Evolutionary conservation across 805 yeast genomes (phyloP).

Genomic region (Lachancea sp.): DNA sequence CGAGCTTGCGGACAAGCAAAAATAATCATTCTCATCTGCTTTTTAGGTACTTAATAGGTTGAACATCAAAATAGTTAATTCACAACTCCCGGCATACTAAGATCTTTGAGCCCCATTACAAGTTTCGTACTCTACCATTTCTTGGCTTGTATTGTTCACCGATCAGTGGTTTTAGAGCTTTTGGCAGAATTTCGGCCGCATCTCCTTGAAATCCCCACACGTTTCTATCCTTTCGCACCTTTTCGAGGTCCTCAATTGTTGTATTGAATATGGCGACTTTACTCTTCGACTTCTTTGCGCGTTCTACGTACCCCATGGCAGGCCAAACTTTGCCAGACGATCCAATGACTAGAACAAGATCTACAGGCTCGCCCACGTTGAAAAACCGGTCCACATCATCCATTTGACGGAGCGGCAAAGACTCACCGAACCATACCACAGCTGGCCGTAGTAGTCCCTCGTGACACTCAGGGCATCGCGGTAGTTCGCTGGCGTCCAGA

Average conservation of each 20-base stretch:
- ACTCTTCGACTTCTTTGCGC: constrained; percentile 67
- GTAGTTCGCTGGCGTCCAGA: constrained; percentile 49
- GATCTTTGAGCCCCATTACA: background rate
- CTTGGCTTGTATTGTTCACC: constrained; percentile 28
- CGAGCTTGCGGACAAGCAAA: background rate
- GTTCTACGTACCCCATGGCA: constrained; percentile 83
- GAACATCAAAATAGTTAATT: background rate
- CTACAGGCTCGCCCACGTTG: constrained; percentile 41
- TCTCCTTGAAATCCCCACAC: constrained; percentile 78
- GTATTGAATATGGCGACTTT: constrained; percentile 79
- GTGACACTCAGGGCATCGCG: constrained; percentile 72
- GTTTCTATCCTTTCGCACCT: constrained; percentile 37
- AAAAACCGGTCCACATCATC: constrained; percentile 68
- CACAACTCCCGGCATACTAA: background rate
- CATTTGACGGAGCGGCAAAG: constrained; percentile 58
- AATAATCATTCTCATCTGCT: background rate
- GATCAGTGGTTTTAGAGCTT: constrained; percentile 51
- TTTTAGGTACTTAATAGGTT: background rate
- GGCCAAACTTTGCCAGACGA: constrained; percentile 87
- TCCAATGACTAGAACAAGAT: constrained; percentile 75
- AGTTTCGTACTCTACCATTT: background rate
- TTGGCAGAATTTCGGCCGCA: constrained; percentile 64
- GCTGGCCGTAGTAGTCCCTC: constrained; percentile 73
- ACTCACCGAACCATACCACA: constrained; percentile 94
- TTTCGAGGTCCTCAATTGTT: constrained; percentile 45